These are phyloP conservation scores for Globisporangium canariense DNA, from an alignment of 352 stramenopile genomes.

Conservation along the genomic window DNA sequence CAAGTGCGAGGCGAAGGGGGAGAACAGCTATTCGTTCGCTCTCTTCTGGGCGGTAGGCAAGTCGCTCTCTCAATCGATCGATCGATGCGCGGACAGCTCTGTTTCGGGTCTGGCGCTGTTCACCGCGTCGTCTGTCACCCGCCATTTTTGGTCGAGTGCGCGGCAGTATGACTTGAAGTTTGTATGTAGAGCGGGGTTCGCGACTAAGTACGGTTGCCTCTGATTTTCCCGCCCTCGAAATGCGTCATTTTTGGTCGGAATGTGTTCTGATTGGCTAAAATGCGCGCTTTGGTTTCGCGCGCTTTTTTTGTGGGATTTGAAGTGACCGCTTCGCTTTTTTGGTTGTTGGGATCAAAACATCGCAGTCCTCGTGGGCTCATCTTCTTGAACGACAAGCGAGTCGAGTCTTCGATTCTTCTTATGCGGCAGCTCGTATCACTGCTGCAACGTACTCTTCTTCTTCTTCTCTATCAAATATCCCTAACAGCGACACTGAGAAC, in stretches of 20 bases:
- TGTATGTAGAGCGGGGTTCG: not conserved
- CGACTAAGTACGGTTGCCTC: conserved; percentile 7
- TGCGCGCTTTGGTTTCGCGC: conserved; percentile 7
- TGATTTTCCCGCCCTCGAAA: conserved; percentile 1
- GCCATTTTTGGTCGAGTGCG: not conserved
- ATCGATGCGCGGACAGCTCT: conserved; percentile 1
- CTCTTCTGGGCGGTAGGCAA: not conserved
- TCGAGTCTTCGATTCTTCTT: too few relatives aligned
- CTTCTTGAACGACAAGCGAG: not conserved
- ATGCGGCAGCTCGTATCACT: not conserved
- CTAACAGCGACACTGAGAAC: not conserved
- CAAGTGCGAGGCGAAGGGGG: not conserved
- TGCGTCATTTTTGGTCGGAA: too few relatives aligned
- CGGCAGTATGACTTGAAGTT: conserved; percentile 7
- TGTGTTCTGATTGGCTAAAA: too few relatives aligned
- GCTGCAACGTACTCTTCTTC: not conserved
- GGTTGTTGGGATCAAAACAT: too few relatives aligned
- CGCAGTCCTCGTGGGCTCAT: not conserved
- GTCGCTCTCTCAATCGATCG: not conserved
- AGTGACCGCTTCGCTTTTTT: too few relatives aligned
- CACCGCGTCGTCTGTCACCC: not conserved
- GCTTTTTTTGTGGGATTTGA: conserved; percentile 4
- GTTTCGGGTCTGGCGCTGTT: not conserved
- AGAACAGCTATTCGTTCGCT: not conserved
- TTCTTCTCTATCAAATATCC: not conserved